A percentile compares a stretch with the other conserved stretches of the same genome.
Evolutionary conservation across 2,329 filamentous ascomycete species (phyloP).

Genomic region (Daldinia eschscholtzii): DNA sequence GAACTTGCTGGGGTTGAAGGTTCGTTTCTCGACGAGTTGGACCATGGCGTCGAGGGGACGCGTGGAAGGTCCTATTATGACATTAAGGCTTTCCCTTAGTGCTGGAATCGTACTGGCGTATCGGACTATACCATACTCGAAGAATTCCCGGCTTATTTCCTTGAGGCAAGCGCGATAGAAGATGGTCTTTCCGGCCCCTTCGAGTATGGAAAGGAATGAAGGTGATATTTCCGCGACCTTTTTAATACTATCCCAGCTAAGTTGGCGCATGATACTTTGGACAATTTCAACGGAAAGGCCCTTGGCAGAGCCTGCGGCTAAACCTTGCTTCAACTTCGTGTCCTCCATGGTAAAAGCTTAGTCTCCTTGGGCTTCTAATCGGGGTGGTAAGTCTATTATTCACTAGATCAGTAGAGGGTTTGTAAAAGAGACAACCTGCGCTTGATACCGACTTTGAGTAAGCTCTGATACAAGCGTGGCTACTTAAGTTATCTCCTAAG

Average conservation of each 20-base stretch:
- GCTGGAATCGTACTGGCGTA: conserved; percentile 5
- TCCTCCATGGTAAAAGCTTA: not conserved
- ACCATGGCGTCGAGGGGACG: not conserved
- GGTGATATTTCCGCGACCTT: not conserved
- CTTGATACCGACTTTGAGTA: not conserved
- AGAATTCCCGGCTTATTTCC: not conserved
- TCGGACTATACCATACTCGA: not conserved
- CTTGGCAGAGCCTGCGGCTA: not conserved
- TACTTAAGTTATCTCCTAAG: no score
- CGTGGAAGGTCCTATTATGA: not conserved
- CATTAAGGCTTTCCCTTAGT: not conserved
- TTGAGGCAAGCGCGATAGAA: not conserved
- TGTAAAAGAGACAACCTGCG: not conserved
- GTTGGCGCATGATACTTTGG: not conserved
- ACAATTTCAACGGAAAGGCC: not conserved
- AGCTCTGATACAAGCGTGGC: not conserved
- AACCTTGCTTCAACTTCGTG: not conserved
- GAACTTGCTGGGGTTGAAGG: not conserved
- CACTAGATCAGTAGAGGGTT: not conserved
- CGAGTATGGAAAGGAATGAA: not conserved
- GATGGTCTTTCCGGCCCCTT: not conserved
- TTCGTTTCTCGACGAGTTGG: not conserved
- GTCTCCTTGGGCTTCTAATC: not conserved
- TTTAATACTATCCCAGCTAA: not conserved
- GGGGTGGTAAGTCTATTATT: not conserved